Evolutionary conservation across 2,329 filamentous ascomycete genomes (phyloP).

Genomic region (Venturia aucupariae): DNA sequence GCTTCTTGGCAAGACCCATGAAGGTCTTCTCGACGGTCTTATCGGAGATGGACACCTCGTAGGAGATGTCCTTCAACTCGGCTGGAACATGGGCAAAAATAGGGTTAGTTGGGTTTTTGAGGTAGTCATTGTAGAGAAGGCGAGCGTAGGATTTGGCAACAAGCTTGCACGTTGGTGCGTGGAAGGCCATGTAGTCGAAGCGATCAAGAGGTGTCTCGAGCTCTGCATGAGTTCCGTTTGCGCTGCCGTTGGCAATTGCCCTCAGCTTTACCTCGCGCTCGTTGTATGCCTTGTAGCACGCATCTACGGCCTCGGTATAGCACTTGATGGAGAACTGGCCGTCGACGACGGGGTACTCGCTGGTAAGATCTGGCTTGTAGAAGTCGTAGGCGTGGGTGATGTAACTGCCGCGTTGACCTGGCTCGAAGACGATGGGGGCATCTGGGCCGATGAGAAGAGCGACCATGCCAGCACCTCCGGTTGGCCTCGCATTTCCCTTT

Average conservation of each 20-base stretch:
- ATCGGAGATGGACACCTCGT: constrained; percentile 40
- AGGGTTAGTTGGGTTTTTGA: constrained; percentile 36
- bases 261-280: constrained; percentile 38
- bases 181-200: constrained; percentile 48
- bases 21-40: constrained; percentile 46
- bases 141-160: constrained; percentile 46
- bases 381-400: constrained; percentile 45
- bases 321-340: constrained; percentile 44
- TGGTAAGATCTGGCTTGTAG: constrained; percentile 46
- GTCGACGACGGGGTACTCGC: constrained; percentile 45
- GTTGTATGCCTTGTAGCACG: constrained; percentile 46
- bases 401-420: constrained; percentile 41
- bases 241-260: constrained; percentile 22
- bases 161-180: constrained; percentile 45
- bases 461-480: constrained; percentile 44
- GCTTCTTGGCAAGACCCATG: constrained; percentile 43
- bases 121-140: constrained; percentile 44
- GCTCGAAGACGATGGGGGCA: constrained; percentile 41
- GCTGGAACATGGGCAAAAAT: constrained; percentile 42
- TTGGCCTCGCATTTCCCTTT: constrained; percentile 44
- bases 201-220: constrained; percentile 40
- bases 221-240: constrained; percentile 20
- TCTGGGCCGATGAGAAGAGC: constrained; percentile 45
- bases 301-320: constrained; percentile 44
- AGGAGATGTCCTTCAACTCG: constrained; percentile 38